Percentiles rank a stretch among this genome's conserved stretches.
Conservation (phyloP, 2,329 filamentous ascomycete species). For the Penicillium corylophilum region DNA sequence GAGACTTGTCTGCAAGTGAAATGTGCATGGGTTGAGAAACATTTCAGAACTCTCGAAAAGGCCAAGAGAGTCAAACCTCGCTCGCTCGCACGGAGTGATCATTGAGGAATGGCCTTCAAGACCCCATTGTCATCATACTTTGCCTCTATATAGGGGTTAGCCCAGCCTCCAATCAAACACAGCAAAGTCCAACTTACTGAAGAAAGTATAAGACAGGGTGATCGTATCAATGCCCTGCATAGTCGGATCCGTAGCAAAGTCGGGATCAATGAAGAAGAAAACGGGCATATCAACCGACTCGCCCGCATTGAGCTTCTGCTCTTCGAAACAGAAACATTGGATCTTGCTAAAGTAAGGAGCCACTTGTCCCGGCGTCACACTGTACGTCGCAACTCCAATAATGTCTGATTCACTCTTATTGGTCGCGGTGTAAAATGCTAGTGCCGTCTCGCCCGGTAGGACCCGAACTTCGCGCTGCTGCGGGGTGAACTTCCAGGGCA, state of each 20-base stretch:
- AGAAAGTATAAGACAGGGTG: conserved; percentile 95
- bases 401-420: conserved; percentile 90
- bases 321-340: conserved; percentile 98
- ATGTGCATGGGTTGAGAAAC: not conserved
- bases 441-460: conserved; percentile 89
- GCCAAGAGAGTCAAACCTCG: not conserved
- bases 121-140: conserved; percentile 80
- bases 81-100: conserved; percentile 1
- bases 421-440: conserved; percentile 96
- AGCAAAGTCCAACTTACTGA: conserved; percentile 64
- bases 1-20: not conserved
- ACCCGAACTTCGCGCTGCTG: conserved; percentile 97
- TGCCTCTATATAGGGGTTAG: conserved; percentile 60
- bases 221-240: conserved; percentile 96
- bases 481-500: conserved; percentile 96
- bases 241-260: conserved; percentile 84
- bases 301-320: conserved; percentile 87
- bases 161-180: not conserved
- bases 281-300: conserved; percentile 99
- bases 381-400: conserved; percentile 96
- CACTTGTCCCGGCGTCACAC: conserved; percentile 91
- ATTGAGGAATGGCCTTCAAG: conserved; percentile 56
- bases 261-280: conserved; percentile 98
- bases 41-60: too few species aligned
- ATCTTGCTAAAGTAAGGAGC: conserved; percentile 99